Base-by-base conservation (phyloP, 202 grass and related monocot species). In the Sporobolus alterniflorus region DNA sequence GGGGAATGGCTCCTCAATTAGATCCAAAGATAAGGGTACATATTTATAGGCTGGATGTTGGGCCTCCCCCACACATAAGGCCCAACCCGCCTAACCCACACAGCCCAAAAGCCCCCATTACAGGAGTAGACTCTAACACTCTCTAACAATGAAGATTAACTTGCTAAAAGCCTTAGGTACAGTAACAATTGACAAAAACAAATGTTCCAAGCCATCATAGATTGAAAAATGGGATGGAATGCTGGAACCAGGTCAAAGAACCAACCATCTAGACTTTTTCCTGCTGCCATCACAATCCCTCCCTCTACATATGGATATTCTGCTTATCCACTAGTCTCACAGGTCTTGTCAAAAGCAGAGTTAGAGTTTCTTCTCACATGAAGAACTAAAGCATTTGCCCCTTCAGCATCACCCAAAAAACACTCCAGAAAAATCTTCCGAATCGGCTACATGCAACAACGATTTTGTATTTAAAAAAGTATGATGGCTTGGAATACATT, bases 81-180 rank as follows among this genome's bases (percentile, higher is more conserved):
- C n/a, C n/a, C n/a, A n/a, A n/a, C n/a, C n/a, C n/a, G n/a, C n/a
- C n/a, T n/a, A n/a, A n/a, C n/a, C n/a, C n/a, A n/a, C n/a, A n/a
- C n/a, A n/a, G n/a, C n/a, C n/a, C n/a, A n/a, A n/a, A n/a, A n/a
- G n/a, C n/a, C n/a, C n/a, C n/a, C n/a, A n/a, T n/a, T n/a, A n/a
- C n/a, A n/a, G n/a, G n/a, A n/a, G n/a, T n/a, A n/a, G n/a, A n/a
- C n/a, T n/a, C n/a, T n/a, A n/a, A n/a, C n/a, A n/a, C n/a, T n/a
- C n/a, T n/a, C n/a, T n/a, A n/a, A n/a, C n/a, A n/a, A 76, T 54
- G 7, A 8, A 70, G 40, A 69, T 82, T 24, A 17, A 76, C 32
- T 87, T 76, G 25, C 10, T 61, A 36, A 51, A 78, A 65, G 69
- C 59, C 54, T 70, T 61, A 43, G 66, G 3, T n/a, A 50, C 12